Evolutionary conservation across 108 stramenopile genomes (phyloP).

Genomic region (Seminavis robusta): DNA sequence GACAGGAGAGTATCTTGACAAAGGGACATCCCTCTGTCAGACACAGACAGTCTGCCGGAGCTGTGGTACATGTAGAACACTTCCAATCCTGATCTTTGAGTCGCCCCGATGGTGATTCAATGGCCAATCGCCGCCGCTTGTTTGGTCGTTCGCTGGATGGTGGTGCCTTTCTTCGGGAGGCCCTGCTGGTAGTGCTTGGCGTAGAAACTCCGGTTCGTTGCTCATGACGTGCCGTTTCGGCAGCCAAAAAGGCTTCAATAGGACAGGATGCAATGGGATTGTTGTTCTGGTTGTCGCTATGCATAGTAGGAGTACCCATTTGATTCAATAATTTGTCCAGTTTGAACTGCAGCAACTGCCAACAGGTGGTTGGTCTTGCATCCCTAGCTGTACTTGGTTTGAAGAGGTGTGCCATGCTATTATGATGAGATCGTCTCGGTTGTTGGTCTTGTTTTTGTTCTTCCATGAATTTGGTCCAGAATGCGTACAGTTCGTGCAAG

Average conservation of each 20-base stretch:
- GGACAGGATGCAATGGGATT: too few species aligned
- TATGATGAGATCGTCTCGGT: constrained; percentile 1
- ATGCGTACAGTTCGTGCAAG: constrained; percentile 31
- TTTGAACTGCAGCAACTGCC: constrained; percentile 37
- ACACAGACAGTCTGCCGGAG: background rate
- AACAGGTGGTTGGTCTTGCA: constrained; percentile 36
- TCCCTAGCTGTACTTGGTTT: constrained; percentile 28
- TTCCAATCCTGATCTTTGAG: too few species aligned
- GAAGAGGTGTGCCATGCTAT: constrained; percentile 33
- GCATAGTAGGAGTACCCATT: background rate
- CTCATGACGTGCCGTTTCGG: constrained; percentile 2
- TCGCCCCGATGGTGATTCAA: too few species aligned
- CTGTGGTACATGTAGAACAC: constrained; percentile 1
- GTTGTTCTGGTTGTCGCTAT: background rate
- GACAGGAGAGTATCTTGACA: background rate
- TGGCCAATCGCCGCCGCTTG: too few species aligned
- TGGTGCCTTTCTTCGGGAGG: background rate
- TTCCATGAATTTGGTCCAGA: constrained; percentile 16
- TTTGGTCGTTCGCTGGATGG: background rate
- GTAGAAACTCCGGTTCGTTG: too few species aligned
- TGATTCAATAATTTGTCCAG: too few species aligned
- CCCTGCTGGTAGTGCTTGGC: background rate
- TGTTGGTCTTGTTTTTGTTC: too few species aligned
- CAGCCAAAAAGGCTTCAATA: constrained; percentile 5
- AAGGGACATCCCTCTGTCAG: constrained; percentile 6